These are phyloP conservation scores for Fusarium sp. DNA, from an alignment of 2,329 filamentous ascomycete genomes.

Conservation along the genomic window DNA sequence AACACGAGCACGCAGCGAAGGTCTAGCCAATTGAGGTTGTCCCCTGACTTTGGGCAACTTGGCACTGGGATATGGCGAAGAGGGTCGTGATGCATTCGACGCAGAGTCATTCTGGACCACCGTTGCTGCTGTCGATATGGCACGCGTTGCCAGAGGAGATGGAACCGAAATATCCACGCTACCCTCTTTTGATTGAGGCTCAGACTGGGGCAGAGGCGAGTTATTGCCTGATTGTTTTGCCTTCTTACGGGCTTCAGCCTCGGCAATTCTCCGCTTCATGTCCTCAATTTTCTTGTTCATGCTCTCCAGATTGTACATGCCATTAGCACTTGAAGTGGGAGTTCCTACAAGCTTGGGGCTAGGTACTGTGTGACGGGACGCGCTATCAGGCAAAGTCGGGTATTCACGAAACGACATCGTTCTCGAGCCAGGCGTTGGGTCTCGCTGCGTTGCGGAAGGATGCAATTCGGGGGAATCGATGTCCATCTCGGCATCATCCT, in stretches of 20 bases:
- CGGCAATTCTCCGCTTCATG: slow-evolving; percentile 70
- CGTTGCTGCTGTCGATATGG: not conserved
- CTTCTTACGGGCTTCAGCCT: slow-evolving; percentile 68
- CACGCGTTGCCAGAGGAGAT: slow-evolving; percentile 2
- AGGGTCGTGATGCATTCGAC: slow-evolving; percentile 17
- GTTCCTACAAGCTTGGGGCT: slow-evolving; percentile 58
- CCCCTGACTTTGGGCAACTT: slow-evolving; percentile 36
- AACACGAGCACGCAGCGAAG: slow-evolving; percentile 50
- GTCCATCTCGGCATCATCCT: slow-evolving; percentile 76
- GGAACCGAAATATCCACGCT: slow-evolving; percentile 38
- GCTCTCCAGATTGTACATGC: slow-evolving; percentile 59
- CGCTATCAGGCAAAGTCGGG: slow-evolving; percentile 58
- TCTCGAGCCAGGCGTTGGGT: slow-evolving; percentile 51
- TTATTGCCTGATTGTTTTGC: slow-evolving; percentile 52
- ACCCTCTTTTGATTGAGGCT: slow-evolving; percentile 45
- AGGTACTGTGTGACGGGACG: slow-evolving; percentile 54
- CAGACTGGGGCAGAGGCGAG: slow-evolving; percentile 49
- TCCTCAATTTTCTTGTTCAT: slow-evolving; percentile 72
- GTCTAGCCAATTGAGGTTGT: slow-evolving; percentile 14
- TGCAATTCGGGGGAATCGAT: slow-evolving; percentile 67
- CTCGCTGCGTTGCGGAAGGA: slow-evolving; percentile 51
- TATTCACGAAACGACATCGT: slow-evolving; percentile 59
- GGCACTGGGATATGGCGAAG: slow-evolving; percentile 8
- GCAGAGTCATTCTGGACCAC: slow-evolving; percentile 7
- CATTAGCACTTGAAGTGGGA: slow-evolving; percentile 53